phyloP scores from a whole-genome alignment of 768 basidiomycete species.

The Saitozyma podzolica region DNA sequence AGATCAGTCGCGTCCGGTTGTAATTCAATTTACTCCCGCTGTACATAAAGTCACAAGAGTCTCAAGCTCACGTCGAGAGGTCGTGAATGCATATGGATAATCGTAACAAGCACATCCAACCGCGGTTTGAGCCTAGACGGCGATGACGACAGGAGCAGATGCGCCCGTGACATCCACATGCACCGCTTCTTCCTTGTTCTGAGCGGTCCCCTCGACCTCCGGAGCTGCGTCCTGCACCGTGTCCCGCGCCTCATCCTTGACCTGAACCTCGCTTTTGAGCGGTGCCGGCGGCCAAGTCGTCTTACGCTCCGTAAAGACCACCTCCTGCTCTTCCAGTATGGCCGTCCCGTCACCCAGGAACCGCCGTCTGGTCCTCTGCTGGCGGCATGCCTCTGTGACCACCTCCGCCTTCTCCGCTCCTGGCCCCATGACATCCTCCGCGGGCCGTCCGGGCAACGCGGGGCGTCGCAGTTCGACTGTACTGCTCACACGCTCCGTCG shows the following conservation, averaged over 20 bases:
- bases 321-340: conserved; percentile 23
- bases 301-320: conserved; percentile 23
- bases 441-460: too few species aligned
- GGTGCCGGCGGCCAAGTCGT: conserved; percentile 16
- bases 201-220: not conserved
- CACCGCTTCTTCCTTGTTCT: too few species aligned
- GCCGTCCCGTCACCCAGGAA: conserved; percentile 18
- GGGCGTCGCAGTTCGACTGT: not conserved
- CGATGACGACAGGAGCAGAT: not conserved
- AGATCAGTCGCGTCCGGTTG: too few species aligned
- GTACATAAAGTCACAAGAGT: too few species aligned
- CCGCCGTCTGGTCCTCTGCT: conserved; percentile 15
- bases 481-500: not conserved
- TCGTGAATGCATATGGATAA: too few species aligned
- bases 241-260: not conserved
- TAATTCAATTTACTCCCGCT: too few species aligned
- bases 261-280: not conserved
- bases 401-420: conserved; percentile 7
- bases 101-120: not conserved
- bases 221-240: not conserved
- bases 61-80: too few species aligned
- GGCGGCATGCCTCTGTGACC: conserved; percentile 9
- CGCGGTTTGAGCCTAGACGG: not conserved
- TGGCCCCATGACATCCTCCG: conserved; percentile 7
- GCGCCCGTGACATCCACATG: too few species aligned